Percentiles rank a stretch among this genome's conserved stretches.
Conservation (phyloP, 345 rosid species). For the Hibiscus syriacus region DNA sequence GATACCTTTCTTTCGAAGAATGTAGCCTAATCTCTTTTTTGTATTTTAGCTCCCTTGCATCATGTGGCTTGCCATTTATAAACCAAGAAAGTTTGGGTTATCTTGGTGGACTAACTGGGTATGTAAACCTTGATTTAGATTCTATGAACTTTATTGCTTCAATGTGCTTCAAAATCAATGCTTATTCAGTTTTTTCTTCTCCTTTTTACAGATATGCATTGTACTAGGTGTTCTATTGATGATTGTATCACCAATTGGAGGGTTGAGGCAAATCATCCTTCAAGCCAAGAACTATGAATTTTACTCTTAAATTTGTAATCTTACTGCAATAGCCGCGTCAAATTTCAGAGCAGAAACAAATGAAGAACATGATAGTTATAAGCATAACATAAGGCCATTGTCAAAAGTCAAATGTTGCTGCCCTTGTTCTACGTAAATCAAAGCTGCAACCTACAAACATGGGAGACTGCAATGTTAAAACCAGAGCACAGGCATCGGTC, state of each 20-base stretch:
- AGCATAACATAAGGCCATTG: too few relatives aligned
- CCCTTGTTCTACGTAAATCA: not conserved
- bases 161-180: not conserved
- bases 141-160: not conserved
- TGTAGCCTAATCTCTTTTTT: not conserved
- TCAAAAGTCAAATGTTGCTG: not conserved
- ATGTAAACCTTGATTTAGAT: slow-evolving; percentile 7
- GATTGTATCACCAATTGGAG: slow-evolving; percentile 74
- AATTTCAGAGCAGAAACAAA: not conserved
- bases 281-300: slow-evolving; percentile 45
- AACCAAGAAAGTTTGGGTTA: slow-evolving; percentile 44
- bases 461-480: not conserved
- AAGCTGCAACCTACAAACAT: not conserved
- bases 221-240: slow-evolving; percentile 50
- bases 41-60: slow-evolving; percentile 57
- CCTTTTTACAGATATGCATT: slow-evolving; percentile 58
- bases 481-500: not conserved
- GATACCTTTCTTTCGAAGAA: not conserved
- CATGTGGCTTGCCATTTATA: slow-evolving; percentile 54
- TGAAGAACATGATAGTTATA: slow-evolving; percentile 3
- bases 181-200: not conserved
- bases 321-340: slow-evolving; percentile 1
- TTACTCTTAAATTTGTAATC: slow-evolving; percentile 34
- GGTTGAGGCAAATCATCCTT: slow-evolving; percentile 55
- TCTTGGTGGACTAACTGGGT: slow-evolving; percentile 78